A percentile compares a stretch with the other conserved stretches of the same genome.
phyloP scores from a whole-genome alignment of 345 rosid genomes.

The Syzygium grande region DNA sequence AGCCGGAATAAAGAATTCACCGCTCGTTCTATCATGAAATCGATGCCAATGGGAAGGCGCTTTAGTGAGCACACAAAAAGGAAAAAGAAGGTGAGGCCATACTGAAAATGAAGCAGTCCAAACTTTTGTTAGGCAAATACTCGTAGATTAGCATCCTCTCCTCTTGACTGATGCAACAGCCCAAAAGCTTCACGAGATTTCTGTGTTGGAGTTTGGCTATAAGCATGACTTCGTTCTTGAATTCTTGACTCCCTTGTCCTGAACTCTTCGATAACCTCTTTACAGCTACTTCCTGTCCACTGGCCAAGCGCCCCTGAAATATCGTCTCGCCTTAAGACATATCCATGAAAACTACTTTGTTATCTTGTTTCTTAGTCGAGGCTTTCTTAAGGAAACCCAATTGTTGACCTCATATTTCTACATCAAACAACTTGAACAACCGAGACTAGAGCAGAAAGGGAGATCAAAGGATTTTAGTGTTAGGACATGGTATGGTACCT shows the following conservation, averaged over 20 bases:
- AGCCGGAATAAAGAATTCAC: too few relatives aligned
- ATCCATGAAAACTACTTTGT: too few relatives aligned
- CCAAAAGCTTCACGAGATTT: not conserved
- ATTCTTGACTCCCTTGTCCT: not conserved
- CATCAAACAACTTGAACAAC: not conserved
- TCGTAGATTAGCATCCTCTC: not conserved
- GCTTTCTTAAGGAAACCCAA: not conserved
- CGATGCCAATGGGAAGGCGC: too few relatives aligned
- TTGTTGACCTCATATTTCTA: not conserved
- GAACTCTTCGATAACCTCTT: conserved; percentile 5
- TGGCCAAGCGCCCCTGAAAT: not conserved
- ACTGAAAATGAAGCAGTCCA: not conserved
- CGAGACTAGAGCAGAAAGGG: not conserved
- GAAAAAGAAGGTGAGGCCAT: too few relatives aligned
- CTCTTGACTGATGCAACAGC: not conserved
- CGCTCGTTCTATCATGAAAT: too few relatives aligned
- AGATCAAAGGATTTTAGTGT: not conserved
- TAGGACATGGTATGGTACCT: not conserved
- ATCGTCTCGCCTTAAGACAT: too few relatives aligned
- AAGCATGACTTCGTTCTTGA: not conserved
- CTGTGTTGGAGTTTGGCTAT: conserved; percentile 9
- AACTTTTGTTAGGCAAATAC: not conserved
- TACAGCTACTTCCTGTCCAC: conserved; percentile 8
- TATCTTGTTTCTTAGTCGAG: too few relatives aligned
- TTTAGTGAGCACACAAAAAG: too few relatives aligned